These are phyloP conservation scores for Aspergillus viridinutans DNA, from an alignment of 2,329 filamentous ascomycete genomes.

Conservation along the genomic window DNA sequence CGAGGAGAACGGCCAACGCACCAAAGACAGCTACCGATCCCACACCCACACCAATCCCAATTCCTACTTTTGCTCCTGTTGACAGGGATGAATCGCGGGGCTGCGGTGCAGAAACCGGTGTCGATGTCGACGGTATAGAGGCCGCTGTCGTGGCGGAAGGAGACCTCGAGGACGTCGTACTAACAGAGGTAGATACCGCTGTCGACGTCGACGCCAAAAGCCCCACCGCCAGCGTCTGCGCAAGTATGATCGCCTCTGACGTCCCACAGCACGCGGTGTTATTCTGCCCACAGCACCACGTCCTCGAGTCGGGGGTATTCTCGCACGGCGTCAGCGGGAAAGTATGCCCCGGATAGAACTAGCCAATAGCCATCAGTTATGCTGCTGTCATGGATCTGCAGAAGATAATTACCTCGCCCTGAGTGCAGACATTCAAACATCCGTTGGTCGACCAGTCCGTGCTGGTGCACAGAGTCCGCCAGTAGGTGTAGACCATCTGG, in stretches of 20 bases:
- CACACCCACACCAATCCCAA: neutral
- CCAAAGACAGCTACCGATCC: neutral
- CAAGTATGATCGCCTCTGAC: neutral
- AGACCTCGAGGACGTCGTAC: neutral
- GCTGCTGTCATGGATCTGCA: neutral
- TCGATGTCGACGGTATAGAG: neutral
- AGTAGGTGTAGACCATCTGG: neutral
- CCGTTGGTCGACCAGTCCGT: neutral
- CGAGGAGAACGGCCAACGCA: neutral
- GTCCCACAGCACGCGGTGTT: neutral
- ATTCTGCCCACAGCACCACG: neutral
- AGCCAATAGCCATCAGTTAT: neutral
- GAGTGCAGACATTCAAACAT: neutral
- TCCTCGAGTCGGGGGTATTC: neutral
- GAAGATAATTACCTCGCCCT: neutral
- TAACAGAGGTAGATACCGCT: neutral
- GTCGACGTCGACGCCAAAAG: neutral
- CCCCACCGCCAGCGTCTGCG: neutral
- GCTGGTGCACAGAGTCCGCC: slow-evolving; percentile 1
- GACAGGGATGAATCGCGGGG: neutral
- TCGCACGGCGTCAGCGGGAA: neutral
- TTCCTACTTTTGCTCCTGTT: neutral
- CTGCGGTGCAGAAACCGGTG: neutral
- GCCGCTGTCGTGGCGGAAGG: neutral
- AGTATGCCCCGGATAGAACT: neutral